Conservation (phyloP, 176 grass and related monocot species). For the Oryza brachyantha region DNA sequence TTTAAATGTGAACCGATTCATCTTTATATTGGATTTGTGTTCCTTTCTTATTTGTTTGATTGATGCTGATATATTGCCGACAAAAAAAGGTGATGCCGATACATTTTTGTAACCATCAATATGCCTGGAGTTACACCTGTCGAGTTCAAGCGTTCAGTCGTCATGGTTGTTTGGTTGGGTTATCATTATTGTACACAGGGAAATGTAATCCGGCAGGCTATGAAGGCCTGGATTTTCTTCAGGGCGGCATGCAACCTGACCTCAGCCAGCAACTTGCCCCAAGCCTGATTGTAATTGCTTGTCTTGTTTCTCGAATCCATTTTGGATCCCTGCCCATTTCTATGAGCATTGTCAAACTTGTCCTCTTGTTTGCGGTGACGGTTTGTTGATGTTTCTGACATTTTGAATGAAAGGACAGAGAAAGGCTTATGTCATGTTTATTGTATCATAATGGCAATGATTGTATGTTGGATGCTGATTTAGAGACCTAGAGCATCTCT, state of each 20-base stretch:
- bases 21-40: not conserved
- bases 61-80: not conserved
- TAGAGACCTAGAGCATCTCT: slow-evolving; percentile 20
- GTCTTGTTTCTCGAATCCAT: not conserved
- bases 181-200: not conserved
- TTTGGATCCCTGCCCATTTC: not conserved
- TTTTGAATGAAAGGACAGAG: not conserved
- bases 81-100: not conserved
- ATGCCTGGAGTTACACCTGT: not conserved
- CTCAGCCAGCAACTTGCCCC: slow-evolving; percentile 14
- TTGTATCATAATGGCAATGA: slow-evolving; percentile 15
- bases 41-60: not conserved
- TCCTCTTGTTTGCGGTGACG: not conserved
- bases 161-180: not conserved
- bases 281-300: not conserved
- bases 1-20: not conserved
- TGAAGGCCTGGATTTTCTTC: not conserved
- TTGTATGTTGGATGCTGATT: not conserved
- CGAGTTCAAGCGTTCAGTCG: not conserved
- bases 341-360: slow-evolving; percentile 11
- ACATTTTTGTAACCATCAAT: not conserved
- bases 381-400: not conserved
- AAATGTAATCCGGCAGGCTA: not conserved
- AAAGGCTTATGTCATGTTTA: not conserved
- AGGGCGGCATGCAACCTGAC: slow-evolving; percentile 22